Conservation (phyloP, 257 asterid genomes). For the Leptodermis oblonga region DNA sequence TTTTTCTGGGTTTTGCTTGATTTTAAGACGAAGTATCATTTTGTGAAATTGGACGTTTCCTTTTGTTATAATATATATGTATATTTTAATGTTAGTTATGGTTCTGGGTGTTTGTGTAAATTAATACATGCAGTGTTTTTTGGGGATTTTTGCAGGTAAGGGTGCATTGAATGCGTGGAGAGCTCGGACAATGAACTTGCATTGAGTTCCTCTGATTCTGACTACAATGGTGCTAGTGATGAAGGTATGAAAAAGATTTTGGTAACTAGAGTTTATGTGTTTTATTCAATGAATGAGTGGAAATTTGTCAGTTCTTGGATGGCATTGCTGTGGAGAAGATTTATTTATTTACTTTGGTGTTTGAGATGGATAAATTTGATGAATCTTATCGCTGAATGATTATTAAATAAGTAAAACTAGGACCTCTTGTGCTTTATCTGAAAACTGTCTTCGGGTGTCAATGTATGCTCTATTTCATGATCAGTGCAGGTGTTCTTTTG, state of each 20-base stretch:
- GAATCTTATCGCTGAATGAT: neutral
- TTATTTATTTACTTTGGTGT: neutral
- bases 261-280: neutral
- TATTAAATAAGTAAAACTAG: neutral
- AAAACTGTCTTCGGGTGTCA: neutral
- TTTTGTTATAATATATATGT: neutral
- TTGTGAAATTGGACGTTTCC: too few relatives aligned
- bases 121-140: neutral
- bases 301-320: neutral
- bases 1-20: too few relatives aligned
- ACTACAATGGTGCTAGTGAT: neutral
- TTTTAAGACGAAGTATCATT: too few relatives aligned
- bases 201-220: conserved; percentile 7
- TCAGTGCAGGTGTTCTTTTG: too few relatives aligned
- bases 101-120: too few relatives aligned
- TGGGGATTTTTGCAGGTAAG: conserved; percentile 4
- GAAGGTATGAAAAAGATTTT: neutral
- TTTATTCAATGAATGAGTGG: neutral
- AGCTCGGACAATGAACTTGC: conserved; percentile 5
- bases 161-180: neutral
- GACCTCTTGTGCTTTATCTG: neutral
- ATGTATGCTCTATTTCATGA: neutral
- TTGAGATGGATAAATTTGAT: neutral
- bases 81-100: neutral
- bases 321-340: neutral